A percentile compares a stretch with the other conserved stretches of the same genome.
phyloP scores from a whole-genome alignment of 2,329 filamentous ascomycete genomes.

The Aspergillus brunneoviolaceus region DNA sequence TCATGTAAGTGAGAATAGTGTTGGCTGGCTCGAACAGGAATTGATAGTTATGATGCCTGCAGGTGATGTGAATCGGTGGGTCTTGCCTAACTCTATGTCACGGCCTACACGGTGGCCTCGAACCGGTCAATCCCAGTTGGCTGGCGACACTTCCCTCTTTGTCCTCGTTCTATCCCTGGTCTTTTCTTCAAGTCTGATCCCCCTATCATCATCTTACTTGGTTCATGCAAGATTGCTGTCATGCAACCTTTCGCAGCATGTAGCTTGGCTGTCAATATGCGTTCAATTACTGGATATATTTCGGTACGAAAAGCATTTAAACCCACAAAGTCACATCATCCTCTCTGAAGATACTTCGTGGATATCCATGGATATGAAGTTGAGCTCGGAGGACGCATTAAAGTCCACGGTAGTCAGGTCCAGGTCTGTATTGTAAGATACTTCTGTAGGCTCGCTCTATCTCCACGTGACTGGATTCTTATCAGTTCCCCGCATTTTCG shows the following conservation, averaged over 20 bases:
- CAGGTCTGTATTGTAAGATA: no score
- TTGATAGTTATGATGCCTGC: constrained; percentile 4
- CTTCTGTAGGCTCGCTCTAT: neutral
- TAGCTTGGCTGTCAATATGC: neutral
- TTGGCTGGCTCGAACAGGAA: neutral
- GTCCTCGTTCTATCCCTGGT: neutral
- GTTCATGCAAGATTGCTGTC: neutral
- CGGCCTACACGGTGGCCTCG: neutral
- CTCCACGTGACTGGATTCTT: constrained; percentile 2
- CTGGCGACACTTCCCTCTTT: neutral
- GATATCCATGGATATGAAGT: no score
- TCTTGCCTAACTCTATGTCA: neutral
- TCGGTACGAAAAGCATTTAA: neutral
- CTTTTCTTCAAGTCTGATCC: neutral
- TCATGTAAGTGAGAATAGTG: constrained; percentile 12
- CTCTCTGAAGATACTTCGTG: neutral
- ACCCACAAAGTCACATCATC: neutral
- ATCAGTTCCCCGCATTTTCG: constrained; percentile 6
- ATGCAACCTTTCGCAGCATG: neutral
- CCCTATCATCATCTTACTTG: neutral
- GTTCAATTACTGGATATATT: neutral
- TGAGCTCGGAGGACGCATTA: no score
- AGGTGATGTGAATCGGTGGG: constrained; percentile 33
- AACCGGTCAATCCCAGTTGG: neutral
- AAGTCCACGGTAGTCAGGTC: no score